Conservation (phyloP, 352 stramenopile genomes). For the Globisporangium polare region DNA sequence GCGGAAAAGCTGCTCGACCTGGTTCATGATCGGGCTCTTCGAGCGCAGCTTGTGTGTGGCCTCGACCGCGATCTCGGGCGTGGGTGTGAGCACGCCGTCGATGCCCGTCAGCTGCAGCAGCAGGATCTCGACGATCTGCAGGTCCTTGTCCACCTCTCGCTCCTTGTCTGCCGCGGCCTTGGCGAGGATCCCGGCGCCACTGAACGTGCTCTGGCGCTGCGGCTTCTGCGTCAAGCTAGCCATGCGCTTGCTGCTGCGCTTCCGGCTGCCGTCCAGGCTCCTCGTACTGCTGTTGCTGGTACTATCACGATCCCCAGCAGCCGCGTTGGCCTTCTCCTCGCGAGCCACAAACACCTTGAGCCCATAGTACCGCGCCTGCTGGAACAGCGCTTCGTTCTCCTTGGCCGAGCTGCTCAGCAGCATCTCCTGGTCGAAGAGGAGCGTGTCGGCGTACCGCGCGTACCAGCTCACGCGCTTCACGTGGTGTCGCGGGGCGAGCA, state of each 20-base stretch:
- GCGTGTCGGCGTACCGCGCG: slow-evolving; percentile 21
- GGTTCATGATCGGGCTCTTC: slow-evolving; percentile 24
- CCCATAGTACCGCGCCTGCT: slow-evolving; percentile 20
- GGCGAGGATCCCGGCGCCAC: slow-evolving; percentile 1
- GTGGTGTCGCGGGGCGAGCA: slow-evolving; percentile 15
- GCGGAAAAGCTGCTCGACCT: slow-evolving; percentile 34
- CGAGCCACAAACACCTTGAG: slow-evolving; percentile 27
- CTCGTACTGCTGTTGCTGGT: background rate
- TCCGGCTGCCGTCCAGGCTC: background rate
- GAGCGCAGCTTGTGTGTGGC: slow-evolving; percentile 21
- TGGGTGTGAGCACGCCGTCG: slow-evolving; percentile 27
- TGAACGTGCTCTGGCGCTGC: slow-evolving; percentile 3
- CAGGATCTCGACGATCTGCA: slow-evolving; percentile 29
- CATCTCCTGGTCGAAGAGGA: slow-evolving; percentile 31
- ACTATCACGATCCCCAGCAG: background rate
- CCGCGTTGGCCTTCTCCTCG: slow-evolving; percentile 10
- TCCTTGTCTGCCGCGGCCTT: slow-evolving; percentile 7
- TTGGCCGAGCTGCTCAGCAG: slow-evolving; percentile 28
- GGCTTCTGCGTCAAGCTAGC: background rate
- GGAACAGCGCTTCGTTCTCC: slow-evolving; percentile 29
- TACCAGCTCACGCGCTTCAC: slow-evolving; percentile 25
- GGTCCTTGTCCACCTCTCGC: slow-evolving; percentile 7
- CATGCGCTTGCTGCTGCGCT: slow-evolving; percentile 1
- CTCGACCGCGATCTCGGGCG: slow-evolving; percentile 22
- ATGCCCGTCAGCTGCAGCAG: slow-evolving; percentile 31